A percentile compares a stretch with the other conserved stretches of the same genome.
phyloP scores from a whole-genome alignment of 2,329 filamentous ascomycete genomes.

The Paraconiothyrium brasiliense region DNA sequence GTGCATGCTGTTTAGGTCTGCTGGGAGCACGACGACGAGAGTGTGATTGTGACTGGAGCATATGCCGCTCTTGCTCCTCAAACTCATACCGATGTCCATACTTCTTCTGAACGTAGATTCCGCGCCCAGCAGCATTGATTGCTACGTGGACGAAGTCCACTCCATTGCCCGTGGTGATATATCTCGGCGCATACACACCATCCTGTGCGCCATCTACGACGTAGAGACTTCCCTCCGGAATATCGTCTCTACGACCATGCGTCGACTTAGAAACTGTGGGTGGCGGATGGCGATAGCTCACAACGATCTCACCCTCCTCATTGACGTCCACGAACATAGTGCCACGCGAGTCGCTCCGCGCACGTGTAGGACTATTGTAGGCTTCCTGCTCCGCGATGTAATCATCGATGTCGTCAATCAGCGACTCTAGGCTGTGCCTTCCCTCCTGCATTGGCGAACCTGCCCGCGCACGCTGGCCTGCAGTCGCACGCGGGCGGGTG shows the following conservation, averaged over 20 bases:
- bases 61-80: too few species aligned
- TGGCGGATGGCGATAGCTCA: not conserved
- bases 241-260: not conserved
- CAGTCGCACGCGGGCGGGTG: not conserved
- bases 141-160: not conserved
- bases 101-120: not conserved
- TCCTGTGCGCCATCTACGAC: not conserved
- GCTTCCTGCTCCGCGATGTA: conserved; percentile 27
- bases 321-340: conserved; percentile 30
- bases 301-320: not conserved
- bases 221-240: not conserved
- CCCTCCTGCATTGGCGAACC: not conserved
- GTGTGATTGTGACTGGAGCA: not conserved
- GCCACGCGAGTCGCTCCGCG: not conserved
- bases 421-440: conserved; percentile 18
- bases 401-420: conserved; percentile 31
- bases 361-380: not conserved
- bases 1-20: too few species aligned
- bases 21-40: not conserved
- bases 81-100: not conserved
- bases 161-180: not conserved
- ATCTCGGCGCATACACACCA: not conserved
- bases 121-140: not conserved
- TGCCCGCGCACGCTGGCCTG: not conserved
- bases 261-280: too few species aligned